phyloP scores from a whole-genome alignment of 2,329 filamentous ascomycete genomes.

The Penicillium sp. region DNA sequence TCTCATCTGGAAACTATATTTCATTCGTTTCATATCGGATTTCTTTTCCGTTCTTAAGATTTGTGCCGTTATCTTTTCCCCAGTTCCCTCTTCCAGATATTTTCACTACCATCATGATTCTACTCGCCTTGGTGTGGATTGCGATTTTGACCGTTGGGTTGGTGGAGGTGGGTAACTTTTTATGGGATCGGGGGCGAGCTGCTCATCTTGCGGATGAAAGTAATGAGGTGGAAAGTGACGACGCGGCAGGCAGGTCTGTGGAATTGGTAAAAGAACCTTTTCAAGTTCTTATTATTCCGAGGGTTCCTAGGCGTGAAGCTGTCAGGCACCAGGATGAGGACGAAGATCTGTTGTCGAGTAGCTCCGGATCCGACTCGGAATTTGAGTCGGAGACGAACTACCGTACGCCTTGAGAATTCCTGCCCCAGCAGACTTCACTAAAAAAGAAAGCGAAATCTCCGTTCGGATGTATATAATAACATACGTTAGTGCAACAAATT shows the following conservation, averaged over 20 bases:
- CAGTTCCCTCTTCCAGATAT: constrained; percentile 8
- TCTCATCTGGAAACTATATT: constrained; percentile 1
- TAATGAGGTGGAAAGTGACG: not conserved
- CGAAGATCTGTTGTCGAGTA: not conserved
- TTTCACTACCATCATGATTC: constrained; percentile 17
- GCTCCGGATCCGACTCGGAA: not conserved
- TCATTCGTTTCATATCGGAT: constrained; percentile 15
- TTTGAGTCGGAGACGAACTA: not conserved
- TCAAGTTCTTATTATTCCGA: not conserved
- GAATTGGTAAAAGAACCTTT: constrained; percentile 7
- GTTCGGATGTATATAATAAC: not conserved
- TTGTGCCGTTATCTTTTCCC: not conserved
- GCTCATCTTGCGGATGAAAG: not conserved
- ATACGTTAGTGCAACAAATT: not conserved
- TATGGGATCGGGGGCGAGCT: constrained; percentile 11
- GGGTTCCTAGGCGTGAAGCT: not conserved
- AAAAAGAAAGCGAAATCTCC: not conserved
- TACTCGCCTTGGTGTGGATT: constrained; percentile 25
- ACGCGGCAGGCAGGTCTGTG: not conserved
- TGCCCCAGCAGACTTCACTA: not conserved
- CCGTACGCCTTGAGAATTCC: not conserved
- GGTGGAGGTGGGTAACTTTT: constrained; percentile 19
- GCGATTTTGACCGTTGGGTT: constrained; percentile 21
- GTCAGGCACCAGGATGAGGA: not conserved
- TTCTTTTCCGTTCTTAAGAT: constrained; percentile 13